These are phyloP conservation scores for Candida parachauliodes DNA, from an alignment of 805 yeast species.

Conservation along the genomic window DNA sequence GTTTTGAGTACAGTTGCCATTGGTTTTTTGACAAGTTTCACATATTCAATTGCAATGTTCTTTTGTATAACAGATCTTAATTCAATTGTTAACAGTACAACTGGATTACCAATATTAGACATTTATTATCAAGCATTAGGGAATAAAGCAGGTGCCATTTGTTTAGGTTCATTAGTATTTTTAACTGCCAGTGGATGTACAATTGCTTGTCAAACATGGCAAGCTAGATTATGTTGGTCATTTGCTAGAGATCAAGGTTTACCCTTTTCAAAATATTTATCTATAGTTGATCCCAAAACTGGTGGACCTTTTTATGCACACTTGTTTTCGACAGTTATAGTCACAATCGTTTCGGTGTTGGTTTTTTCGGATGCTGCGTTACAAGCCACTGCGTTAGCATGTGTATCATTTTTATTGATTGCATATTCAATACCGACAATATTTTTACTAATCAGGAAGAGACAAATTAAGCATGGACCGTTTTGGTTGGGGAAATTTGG, in stretches of 20 bases:
- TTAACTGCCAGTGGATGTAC: constrained; percentile 38
- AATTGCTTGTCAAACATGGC: constrained; percentile 41
- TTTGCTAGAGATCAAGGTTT: constrained; percentile 42
- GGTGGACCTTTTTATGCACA: constrained; percentile 41
- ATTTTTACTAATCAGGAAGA: constrained; percentile 32
- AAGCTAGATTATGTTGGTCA: constrained; percentile 42
- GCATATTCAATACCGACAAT: constrained; percentile 34
- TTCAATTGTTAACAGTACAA: constrained; percentile 22
- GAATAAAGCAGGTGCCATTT: constrained; percentile 32
- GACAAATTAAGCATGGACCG: constrained; percentile 38
- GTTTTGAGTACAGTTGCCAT: constrained; percentile 39
- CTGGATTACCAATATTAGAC: constrained; percentile 40
- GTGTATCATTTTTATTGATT: constrained; percentile 37
- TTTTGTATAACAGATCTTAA: constrained; percentile 32
- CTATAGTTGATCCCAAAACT: constrained; percentile 33
- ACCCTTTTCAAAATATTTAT: constrained; percentile 37
- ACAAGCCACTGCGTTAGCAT: constrained; percentile 32
- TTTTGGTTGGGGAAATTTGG: constrained; percentile 42
- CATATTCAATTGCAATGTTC: constrained; percentile 39
- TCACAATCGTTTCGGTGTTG: constrained; percentile 17
- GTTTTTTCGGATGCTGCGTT: constrained; percentile 39
- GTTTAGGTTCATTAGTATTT: constrained; percentile 32
- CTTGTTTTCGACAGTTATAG: constrained; percentile 32
- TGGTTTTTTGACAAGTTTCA: constrained; percentile 36
- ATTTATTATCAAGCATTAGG: constrained; percentile 37